phyloP scores from a whole-genome alignment of 2,329 filamentous ascomycete genomes.

The Penicillium corylophilum region DNA sequence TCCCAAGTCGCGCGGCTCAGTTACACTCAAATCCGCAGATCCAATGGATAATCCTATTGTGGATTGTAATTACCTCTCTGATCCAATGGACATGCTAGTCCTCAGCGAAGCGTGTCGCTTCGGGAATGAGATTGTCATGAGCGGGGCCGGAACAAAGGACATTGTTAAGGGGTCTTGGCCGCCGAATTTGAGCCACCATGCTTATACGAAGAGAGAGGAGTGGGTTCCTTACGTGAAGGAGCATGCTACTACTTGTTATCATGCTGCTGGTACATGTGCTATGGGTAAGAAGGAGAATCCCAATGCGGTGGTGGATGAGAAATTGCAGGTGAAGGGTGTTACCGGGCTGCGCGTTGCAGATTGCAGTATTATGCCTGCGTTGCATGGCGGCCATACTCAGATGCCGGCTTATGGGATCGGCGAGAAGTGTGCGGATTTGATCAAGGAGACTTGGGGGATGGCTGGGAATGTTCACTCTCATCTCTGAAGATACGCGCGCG shows the following conservation, averaged over 20 bases:
- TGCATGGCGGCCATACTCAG: constrained; percentile 55
- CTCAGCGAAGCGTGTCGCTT: constrained; percentile 59
- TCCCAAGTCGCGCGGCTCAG: constrained; percentile 57
- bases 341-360: constrained; percentile 56
- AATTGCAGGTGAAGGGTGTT: constrained; percentile 55
- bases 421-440: constrained; percentile 54
- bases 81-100: constrained; percentile 60
- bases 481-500: no score
- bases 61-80: constrained; percentile 57
- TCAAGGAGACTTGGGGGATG: no score
- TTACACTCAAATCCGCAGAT: constrained; percentile 52
- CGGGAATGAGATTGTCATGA: constrained; percentile 60
- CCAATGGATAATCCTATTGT: constrained; percentile 55
- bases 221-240: constrained; percentile 59
- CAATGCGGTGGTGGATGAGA: constrained; percentile 54
- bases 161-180: constrained; percentile 64
- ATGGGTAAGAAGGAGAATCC: constrained; percentile 53
- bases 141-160: constrained; percentile 58
- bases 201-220: constrained; percentile 54
- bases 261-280: constrained; percentile 57
- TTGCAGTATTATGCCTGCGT: constrained; percentile 52
- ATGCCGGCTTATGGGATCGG: constrained; percentile 61
- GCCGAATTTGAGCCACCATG: constrained; percentile 51
- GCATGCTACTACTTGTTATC: constrained; percentile 62
- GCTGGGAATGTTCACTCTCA: no score